Evolutionary conservation across 495 filamentous ascomycete genomes (phyloP), one percentile per base, ranked within the genome.

Genomic region (Polyplosphaeria fusca): DNA sequence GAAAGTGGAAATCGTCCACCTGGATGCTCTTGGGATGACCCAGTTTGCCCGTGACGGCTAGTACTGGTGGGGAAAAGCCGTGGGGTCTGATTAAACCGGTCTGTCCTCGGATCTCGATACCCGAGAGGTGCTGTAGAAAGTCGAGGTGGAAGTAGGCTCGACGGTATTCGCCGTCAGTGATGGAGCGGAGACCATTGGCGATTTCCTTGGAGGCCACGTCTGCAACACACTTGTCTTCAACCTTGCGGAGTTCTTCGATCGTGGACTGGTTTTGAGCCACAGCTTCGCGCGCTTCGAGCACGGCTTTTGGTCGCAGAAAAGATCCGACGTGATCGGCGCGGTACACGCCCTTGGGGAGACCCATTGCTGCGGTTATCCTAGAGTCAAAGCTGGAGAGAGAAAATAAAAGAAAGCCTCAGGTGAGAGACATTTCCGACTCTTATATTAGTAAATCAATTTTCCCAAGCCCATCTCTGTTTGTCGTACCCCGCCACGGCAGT

Each of bases 251-350:
- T n/a, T 63, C 41, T 30, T 37, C 24, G 5, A 43, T 11, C 20
- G 39, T 47, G 22, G 55, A 60, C 9, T 25, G 52, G 22, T 49
- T 30, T 25, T 47, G 27, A 2, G 63, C 58, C 22, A 58, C 51
- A 23, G 52, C 51, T 40, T 63, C 58, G 16, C 66, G 63, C 0
- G 59, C 59, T n/a, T 63, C 35, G 40, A 63, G 55, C 16, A 68
- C 47, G 25, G 59, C 22, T 30, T 48, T 54, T 1, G 66, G 66
- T 1, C 66, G 66, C 18, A 68, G 63, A 47, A 68, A 62, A 14
- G 63, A 66, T n/a, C 66, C 66, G 5, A 68, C 66, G 51, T 68
- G 66, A 48, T 68, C 66, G 28, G 66, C 66, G 22, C 66, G 38
- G 55, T 67, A 65, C 18, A 67, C 61, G 22, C 65, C 65, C 14